Conservation (phyloP, 2,329 filamentous ascomycete species). For the Didymella glomerata region DNA sequence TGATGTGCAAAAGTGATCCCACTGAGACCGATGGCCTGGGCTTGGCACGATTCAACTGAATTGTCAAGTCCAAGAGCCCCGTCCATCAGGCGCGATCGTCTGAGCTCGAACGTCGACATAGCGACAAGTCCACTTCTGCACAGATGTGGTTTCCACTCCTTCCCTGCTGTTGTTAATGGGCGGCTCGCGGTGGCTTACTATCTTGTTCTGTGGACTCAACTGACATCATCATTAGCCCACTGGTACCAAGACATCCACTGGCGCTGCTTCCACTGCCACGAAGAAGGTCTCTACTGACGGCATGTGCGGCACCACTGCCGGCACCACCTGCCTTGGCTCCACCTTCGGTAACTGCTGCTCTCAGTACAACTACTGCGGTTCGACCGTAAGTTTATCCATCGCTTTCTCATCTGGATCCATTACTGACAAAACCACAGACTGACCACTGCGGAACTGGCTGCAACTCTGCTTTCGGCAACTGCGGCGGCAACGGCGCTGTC, state of each 20-base stretch:
- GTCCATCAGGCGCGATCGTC: slow-evolving; percentile 17
- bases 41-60: slow-evolving; percentile 8
- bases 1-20: slow-evolving; percentile 18
- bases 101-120: slow-evolving; percentile 13
- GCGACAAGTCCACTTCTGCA: slow-evolving; percentile 10
- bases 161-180: slow-evolving; percentile 6
- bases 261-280: slow-evolving; percentile 27
- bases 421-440: background rate
- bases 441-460: slow-evolving; percentile 46
- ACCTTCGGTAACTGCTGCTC: slow-evolving; percentile 58
- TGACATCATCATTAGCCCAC: slow-evolving; percentile 19
- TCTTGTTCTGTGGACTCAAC: slow-evolving; percentile 7
- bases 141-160: slow-evolving; percentile 16
- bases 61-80: slow-evolving; percentile 14
- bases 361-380: slow-evolving; percentile 10
- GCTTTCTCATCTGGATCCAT: no score
- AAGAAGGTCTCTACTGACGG: slow-evolving; percentile 52
- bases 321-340: slow-evolving; percentile 55
- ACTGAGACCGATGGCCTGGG: slow-evolving; percentile 19
- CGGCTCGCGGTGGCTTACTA: slow-evolving; percentile 14
- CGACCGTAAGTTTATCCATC: background rate
- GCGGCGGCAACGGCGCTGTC: slow-evolving; percentile 19
- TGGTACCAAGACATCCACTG: slow-evolving; percentile 25
- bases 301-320: slow-evolving; percentile 53
- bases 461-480: slow-evolving; percentile 46